Base-by-base conservation (phyloP, 2,329 filamentous ascomycete genomes). In the Dothiorella sarmentorum region DNA sequence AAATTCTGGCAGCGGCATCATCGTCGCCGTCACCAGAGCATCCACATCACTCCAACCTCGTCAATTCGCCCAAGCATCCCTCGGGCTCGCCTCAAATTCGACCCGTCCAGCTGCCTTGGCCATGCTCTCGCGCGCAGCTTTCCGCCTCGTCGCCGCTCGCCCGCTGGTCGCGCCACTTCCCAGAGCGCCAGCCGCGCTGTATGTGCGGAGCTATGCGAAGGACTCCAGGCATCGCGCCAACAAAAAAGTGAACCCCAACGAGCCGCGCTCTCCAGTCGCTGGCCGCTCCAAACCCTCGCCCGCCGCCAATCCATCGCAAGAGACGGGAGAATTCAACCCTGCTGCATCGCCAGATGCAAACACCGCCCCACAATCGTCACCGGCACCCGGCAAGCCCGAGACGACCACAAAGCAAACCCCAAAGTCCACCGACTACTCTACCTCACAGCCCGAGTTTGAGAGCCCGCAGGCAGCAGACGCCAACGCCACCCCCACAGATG, bases 401-500 rank as follows among this genome's bases (percentile, higher is more conserved):
- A 13, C 17, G 18, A 20, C 31, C 15, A 26, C 43, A 27, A 55
- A 47, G 24, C 37, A 60, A 20, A 42, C 63, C 47, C 57, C 65
- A 3, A 27, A 56, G 17, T 24, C 53, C 13, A 18, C 53, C 26
- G 65, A 69, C 10, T 68, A 64, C 47, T 65, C 67, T 7, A 64
- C 61, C 11, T 65, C 67, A 15, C 71, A 79, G 66, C 66, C 71
- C 33, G 69, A 76, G 61, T 68, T 75, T 64, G 61, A 66, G 56
- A 67, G 66, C 60, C 65, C 71, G 61, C 70, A 63, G 64, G 67
- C 65, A 59, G 67, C 67, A 67, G 49, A 63, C 35, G 64, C 65
- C 20, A 73, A 78, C 61, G 74, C 70, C 24, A 67, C 71, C 37
- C 64, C 75, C 60, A 67, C 71, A 51, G 73, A 78, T 42, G 63